Conservation (phyloP, 176 grass and related monocot species). For the Phoenix roebelenii region DNA sequence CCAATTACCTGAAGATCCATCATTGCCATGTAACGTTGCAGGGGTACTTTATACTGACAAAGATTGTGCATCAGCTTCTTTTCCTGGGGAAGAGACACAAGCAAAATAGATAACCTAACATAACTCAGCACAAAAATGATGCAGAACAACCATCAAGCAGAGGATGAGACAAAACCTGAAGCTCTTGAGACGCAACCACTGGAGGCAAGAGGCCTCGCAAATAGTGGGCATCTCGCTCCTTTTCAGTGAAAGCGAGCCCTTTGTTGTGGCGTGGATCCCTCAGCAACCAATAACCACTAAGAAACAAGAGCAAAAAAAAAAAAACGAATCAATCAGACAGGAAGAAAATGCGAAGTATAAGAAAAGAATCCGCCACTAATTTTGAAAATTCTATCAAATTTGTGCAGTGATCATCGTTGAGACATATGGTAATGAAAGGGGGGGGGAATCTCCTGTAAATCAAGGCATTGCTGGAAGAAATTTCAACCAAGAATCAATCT, state of each 20-base stretch:
- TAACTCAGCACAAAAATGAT: background rate
- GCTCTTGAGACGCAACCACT: conserved; percentile 44
- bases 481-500: no score
- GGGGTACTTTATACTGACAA: conserved; percentile 65
- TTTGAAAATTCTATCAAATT: background rate
- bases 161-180: conserved; percentile 45
- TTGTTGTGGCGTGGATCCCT: conserved; percentile 90
- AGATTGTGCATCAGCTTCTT: conserved; percentile 87
- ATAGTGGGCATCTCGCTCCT: conserved; percentile 58
- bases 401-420: no score
- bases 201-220: conserved; percentile 77
- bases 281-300: conserved; percentile 60
- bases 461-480: no score
- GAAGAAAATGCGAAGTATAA: background rate
- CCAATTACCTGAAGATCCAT: conserved; percentile 76
- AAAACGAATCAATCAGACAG: background rate
- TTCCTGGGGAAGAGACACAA: conserved; percentile 34
- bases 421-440: no score
- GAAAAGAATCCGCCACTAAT: background rate
- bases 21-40: conserved; percentile 79
- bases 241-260: conserved; percentile 67
- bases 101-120: background rate
- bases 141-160: background rate
- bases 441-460: no score
- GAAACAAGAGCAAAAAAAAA: conserved; percentile 5